A percentile compares a stretch with the other conserved stretches of the same genome.
Conservation (phyloP, 176 grass and related monocot genomes). For the Thalia dealbata region DNA sequence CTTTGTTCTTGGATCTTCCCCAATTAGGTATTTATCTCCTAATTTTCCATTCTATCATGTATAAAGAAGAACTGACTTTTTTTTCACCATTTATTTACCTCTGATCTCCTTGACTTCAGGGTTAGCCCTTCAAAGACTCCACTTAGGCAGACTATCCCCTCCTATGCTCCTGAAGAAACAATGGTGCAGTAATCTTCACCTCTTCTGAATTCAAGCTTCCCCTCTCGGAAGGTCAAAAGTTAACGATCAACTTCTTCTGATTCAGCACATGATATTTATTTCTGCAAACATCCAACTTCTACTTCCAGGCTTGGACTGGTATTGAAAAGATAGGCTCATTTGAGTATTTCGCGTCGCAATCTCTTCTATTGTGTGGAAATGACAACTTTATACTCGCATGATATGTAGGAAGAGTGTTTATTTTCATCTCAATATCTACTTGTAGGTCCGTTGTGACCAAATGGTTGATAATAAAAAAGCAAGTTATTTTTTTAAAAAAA, state of each 20-base stretch:
- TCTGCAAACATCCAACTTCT: background rate
- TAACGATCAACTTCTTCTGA: background rate
- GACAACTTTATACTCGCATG: too few relatives aligned
- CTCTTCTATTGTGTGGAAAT: too few relatives aligned
- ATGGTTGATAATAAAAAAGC: too few relatives aligned
- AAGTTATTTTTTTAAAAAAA: too few relatives aligned
- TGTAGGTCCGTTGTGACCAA: too few relatives aligned
- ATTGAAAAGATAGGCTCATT: too few relatives aligned
- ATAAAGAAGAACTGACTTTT: background rate
- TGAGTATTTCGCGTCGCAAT: too few relatives aligned
- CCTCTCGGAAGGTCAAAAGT: background rate
- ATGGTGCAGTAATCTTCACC: background rate
- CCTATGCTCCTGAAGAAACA: background rate
- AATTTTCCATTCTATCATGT: background rate
- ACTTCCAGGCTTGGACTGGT: too few relatives aligned
- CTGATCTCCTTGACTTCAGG: conserved; percentile 1
- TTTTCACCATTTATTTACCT: background rate
- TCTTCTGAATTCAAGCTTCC: background rate
- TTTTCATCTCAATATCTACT: too few relatives aligned
- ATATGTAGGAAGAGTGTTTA: too few relatives aligned
- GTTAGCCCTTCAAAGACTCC: conserved; percentile 35
- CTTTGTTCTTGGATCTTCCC: background rate
- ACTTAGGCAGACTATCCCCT: background rate
- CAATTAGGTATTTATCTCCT: conserved; percentile 9
- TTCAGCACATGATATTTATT: background rate